Base-by-base conservation (phyloP, 2,329 filamentous ascomycete species). In the Chrysoporthe austroafricana region DNA sequence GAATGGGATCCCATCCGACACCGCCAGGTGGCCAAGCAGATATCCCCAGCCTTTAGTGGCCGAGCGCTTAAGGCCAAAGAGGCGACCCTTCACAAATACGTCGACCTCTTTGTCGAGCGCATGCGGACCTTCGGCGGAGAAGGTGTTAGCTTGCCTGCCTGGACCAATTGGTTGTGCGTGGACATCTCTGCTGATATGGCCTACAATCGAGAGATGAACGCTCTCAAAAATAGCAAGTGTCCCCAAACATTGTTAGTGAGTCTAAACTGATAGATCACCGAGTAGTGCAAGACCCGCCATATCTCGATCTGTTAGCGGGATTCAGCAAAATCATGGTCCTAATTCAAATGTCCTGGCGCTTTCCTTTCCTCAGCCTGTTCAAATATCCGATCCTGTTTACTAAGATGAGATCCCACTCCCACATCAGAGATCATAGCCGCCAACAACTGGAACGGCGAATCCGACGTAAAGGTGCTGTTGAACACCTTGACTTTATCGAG, bases 41-140 rank as follows among this genome's bases (percentile, higher is more conserved):
- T 74, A 2, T 57, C 70, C 0, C 73, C 74, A 8, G 73, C 72
- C 4, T 75, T 75, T 42, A 74, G 73, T 43, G 56, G n/a, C 1
- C 58, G 68, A 5, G 63, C 70, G 3, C 68, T 71, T 16, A 66
- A 64, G 6, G 48, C 59, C 0, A 70, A 70, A 34, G 71, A 73
- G 63, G 68, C 73, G 1, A 11, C 71, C 7, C 43, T 73, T 1
- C 71, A 74, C 21, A 52, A 67, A 34, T 66, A 74, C 43, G 65
- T 73, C 18, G 70, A 74, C 63, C 65, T 64, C 16, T 74, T 74
- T 58, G 63, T 74, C n/a, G 39, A 64, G 1, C 61, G 62, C 1
- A 74, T 73, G 72, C 71, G 69, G 18, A 32, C 16, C 1, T 18
- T 71, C 1, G 62, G 64, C 4, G 9, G 26, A 11, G 13, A 66